A percentile compares a stretch with the other conserved stretches of the same genome.
Conservation (phyloP, 1,139 yeast species). For the Yamadazyma taylorii region DNA sequence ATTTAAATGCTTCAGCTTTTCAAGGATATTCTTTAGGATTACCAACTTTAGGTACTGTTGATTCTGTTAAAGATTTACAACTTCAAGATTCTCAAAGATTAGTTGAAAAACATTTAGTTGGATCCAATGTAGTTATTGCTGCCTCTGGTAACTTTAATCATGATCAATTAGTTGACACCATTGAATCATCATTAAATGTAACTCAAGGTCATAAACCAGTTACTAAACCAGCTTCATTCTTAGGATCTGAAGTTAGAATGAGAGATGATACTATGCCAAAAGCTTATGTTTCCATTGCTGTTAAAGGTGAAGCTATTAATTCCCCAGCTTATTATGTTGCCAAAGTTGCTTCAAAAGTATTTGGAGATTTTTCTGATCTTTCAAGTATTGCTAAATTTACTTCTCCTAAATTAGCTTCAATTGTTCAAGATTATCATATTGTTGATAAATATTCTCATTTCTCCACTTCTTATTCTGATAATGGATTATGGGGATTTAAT, state of each 20-base stretch:
- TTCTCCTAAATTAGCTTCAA: constrained; percentile 82
- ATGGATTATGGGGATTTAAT: constrained; percentile 82
- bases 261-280: constrained; percentile 85
- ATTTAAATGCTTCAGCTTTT: constrained; percentile 77
- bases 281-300: constrained; percentile 76
- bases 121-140: constrained; percentile 66
- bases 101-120: constrained; percentile 55
- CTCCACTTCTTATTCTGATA: constrained; percentile 68
- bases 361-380: constrained; percentile 57
- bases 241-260: constrained; percentile 83
- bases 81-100: constrained; percentile 57
- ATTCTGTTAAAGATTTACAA: constrained; percentile 58
- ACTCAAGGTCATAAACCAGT: constrained; percentile 58
- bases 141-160: constrained; percentile 74
- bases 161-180: constrained; percentile 63
- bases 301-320: constrained; percentile 61
- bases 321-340: constrained; percentile 70
- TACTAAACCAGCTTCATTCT: constrained; percentile 56
- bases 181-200: constrained; percentile 50
- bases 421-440: constrained; percentile 69
- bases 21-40: constrained; percentile 79
- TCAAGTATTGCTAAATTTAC: constrained; percentile 63
- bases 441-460: constrained; percentile 72
- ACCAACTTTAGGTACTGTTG: constrained; percentile 73
- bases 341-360: constrained; percentile 70